phyloP scores from a whole-genome alignment of 164 flowering plant genomes.

The Dillenia turbinata region DNA sequence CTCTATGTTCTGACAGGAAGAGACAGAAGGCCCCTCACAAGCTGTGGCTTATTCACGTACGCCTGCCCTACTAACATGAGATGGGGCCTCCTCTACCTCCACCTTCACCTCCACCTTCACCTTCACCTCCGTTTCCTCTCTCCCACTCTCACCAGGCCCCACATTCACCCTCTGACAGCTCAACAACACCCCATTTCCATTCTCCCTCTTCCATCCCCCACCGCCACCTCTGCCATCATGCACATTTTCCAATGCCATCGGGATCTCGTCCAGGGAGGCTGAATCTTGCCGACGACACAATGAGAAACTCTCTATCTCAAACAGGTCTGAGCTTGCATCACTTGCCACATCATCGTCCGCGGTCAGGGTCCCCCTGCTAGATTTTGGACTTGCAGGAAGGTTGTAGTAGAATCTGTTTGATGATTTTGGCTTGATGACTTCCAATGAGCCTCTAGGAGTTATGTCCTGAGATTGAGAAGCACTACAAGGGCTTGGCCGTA shows the following conservation, averaged over 20 bases:
- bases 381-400: constrained; percentile 29
- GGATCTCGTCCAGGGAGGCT: constrained; percentile 52
- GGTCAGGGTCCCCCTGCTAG: constrained; percentile 5
- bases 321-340: constrained; percentile 88
- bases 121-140: background rate
- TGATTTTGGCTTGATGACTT: constrained; percentile 34
- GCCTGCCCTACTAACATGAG: background rate
- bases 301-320: constrained; percentile 92
- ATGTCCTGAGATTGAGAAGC: constrained; percentile 7
- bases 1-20: constrained; percentile 21
- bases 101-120: constrained; percentile 4
- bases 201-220: constrained; percentile 16
- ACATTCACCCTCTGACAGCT: constrained; percentile 85
- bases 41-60: constrained; percentile 16
- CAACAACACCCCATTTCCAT: constrained; percentile 28
- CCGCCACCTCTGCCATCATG: constrained; percentile 5
- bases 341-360: constrained; percentile 59
- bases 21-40: constrained; percentile 22
- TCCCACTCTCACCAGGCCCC: constrained; percentile 31
- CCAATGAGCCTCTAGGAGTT: constrained; percentile 44
- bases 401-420: constrained; percentile 13
- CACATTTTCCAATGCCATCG: constrained; percentile 1
- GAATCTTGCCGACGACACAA: constrained; percentile 46
- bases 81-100: background rate
- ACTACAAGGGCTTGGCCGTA: too few species aligned